Base-by-base conservation (phyloP, 2,329 filamentous ascomycete species). In the Onygenales sp. region DNA sequence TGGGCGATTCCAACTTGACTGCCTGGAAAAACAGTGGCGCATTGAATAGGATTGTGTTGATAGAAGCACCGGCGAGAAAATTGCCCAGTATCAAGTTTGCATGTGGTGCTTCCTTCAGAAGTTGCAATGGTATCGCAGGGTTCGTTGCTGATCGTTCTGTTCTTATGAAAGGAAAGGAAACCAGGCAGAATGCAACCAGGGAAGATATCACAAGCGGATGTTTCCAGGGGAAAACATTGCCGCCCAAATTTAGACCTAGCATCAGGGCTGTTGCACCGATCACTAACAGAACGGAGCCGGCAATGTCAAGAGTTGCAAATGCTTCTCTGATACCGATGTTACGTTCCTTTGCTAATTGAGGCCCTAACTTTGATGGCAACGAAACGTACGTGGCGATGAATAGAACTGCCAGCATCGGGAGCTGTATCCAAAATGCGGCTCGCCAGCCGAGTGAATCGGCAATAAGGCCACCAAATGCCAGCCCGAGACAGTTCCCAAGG, bases 11-110 rank as follows among this genome's bases (percentile, higher is more conserved):
- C 49, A 86, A 76, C 47, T 87, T 81, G 27, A 89, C 85, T 41
- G 83, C 84, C 65, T 88, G 85, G 70, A 88, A 90, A 72, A 84
- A 90, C 9, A 90, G 73, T 0, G 87, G 86, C 5, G 82, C 82
- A 61, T 85, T 84, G 69, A 88, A 87, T 11, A 87, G 71, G 57
- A 86, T 81, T 3, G 75, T 76, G 56, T 78, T 76, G 56, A 76
- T 66, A 1, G 75, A 72, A 11, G 78, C 65, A 5, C 70, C 63
- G 0, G 72, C 72, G 56, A 79, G 76, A 61, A 78, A 78, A 57
- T 78, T 79, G 55, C 73, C 72, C 58, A 78, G 76, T 46, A 78
- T 72, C 1, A 79, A 65, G 55, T 70, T 74, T 6, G 74, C 73
- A 3, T 75, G 70, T 3, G 76, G 76, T 31, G 69, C 62, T 49